Base-by-base conservation (phyloP, 2,329 filamentous ascomycete species). In the Penicillium sp. region DNA sequence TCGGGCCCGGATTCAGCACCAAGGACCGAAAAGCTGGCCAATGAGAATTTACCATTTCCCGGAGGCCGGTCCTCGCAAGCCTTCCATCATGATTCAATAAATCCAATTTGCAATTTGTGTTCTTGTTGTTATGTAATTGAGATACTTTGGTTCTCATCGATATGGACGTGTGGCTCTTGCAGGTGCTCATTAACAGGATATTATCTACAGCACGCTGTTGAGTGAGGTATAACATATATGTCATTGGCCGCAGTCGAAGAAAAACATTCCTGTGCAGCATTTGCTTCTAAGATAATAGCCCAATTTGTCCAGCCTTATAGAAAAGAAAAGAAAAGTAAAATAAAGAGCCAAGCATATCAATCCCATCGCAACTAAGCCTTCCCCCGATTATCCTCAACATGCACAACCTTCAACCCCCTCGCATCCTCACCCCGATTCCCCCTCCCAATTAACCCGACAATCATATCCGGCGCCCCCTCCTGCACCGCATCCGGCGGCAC, bases 331-430 rank as follows among this genome's bases (percentile, higher is more conserved):
- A 46, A 46, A 19, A 46, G 44, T n/a, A 46, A 13, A 19, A 46
- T 46, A 19, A 46, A 46, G 17, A n/a, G 17, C 7, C 44, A n/a
- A 7, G 44, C 44, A 19, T 13, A 52, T 52, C 29, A 8, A 26
- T 26, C 26, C 26, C 26, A 26, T 26, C 26, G 4, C 3, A 26
- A 5, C 6, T 41, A 49, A 13, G 3, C 38, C 26, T 38, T 7
- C 9, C 9, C n/a, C 2, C 58, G 58, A 30, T 61, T 56, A 52
- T 61, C 59, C 45, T 61, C 59, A 1, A 61, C 38, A 57, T 61
- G 53, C 38, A 61, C 30, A 48, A 57, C 13, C 35, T 46, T 61
- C 26, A 57, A 30, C 13, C 7, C 8, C 1, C 41, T n/a, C 15
- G 35, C 59, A 61, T 61, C 59, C 19, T 21, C 3, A 23, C 48